Conservation (phyloP, 345 rosid species). For the Syzygium oleosum region DNA sequence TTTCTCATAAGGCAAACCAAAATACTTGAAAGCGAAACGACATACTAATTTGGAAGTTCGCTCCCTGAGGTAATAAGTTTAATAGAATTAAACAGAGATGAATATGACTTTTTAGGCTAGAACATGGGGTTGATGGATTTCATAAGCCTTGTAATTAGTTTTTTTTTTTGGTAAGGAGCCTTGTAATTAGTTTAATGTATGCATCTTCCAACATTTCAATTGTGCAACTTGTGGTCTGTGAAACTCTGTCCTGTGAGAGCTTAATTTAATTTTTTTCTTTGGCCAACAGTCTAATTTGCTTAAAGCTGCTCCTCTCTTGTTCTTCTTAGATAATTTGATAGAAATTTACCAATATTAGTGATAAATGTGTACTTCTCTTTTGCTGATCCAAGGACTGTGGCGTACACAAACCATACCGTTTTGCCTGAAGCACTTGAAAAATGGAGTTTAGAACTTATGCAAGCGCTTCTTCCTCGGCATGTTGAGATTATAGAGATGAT, state of each 20-base stretch:
- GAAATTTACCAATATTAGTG: background rate
- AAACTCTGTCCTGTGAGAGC: background rate
- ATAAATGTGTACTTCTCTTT: background rate
- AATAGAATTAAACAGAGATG: background rate
- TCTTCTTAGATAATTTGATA: background rate
- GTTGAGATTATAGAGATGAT: constrained; percentile 37
- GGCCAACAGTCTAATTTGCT: background rate
- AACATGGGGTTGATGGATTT: background rate
- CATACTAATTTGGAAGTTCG: background rate
- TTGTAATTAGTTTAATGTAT: background rate
- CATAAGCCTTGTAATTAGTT: background rate
- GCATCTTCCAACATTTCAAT: background rate
- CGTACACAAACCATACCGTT: constrained; percentile 45
- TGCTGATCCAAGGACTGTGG: constrained; percentile 24
- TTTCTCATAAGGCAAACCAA: background rate
- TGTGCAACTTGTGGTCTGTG: background rate
- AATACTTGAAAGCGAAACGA: background rate
- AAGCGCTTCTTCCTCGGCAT: constrained; percentile 43
- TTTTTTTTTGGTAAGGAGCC: background rate
- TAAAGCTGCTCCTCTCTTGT: background rate
- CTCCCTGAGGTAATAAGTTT: background rate
- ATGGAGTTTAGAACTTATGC: constrained; percentile 43
- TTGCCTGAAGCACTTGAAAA: constrained; percentile 49
- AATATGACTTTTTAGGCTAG: background rate
- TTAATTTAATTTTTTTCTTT: background rate